Evolutionary conservation across 768 basidiomycete genomes (phyloP), one percentile per base, ranked within the genome.

Genomic region (Pleurotus platypus): DNA sequence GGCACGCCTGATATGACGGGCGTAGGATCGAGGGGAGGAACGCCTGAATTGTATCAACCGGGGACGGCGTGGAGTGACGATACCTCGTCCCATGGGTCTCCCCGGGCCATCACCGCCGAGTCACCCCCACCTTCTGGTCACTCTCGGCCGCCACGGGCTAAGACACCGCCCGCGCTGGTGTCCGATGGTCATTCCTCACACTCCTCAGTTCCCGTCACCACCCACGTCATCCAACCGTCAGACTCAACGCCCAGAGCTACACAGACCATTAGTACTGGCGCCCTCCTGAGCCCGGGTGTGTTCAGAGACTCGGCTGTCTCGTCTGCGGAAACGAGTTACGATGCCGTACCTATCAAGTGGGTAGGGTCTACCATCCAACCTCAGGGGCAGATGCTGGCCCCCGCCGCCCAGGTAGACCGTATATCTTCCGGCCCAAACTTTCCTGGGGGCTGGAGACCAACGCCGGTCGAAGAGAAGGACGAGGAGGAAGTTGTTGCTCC

Each of bases 241-340:
- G 43, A 46, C 15, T 46, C 55, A 24, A 56, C 55, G 5, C 22
- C 18, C 42, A 49, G 57, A 26, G 22, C 60, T 30, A 38, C 56
- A 13, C 49, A 50, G 12, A 27, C 58, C 47, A 35, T 49, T 24
- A 8, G 58, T 38, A 13, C 59, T 30, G 54, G 55, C 16, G 39
- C 75, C 4, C 78, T 88, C 35, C 78, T 89, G 8, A 76, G 81
- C 38, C 72, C 83, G 15, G 78, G 77, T 18, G 78, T 79, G 26
- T 89, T 88, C 69, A 78, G 88, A 47, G 86, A 89, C 63, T 89
- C 89, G 26, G 79, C 77, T 4, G 78, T 86, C 62, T 86, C 86
- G 15, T 69, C 69, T 40, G 80, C 72, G 49, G 79, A 73, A 38
- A 69, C 69, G 53, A 78, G 73, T 53, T 70, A 69, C 13, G 80